phyloP scores from a whole-genome alignment of 1,139 yeast genomes.

The Yamadazyma pseudoaaseri region DNA sequence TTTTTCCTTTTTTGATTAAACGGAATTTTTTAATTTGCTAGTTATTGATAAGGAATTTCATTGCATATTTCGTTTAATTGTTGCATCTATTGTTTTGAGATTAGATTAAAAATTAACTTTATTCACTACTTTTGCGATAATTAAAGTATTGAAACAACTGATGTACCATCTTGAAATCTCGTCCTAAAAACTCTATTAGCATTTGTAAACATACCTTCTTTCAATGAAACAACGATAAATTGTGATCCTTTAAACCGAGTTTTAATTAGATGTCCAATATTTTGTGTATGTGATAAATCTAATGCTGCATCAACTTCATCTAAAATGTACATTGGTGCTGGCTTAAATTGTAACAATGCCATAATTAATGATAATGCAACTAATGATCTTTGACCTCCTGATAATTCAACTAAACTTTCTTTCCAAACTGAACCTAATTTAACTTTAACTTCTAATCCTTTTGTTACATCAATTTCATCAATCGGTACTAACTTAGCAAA shows the following conservation, averaged over 20 bases:
- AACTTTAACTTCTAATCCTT: constrained; percentile 90
- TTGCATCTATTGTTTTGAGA: not conserved
- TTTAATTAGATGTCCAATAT: constrained; percentile 93
- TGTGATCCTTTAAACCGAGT: constrained; percentile 95
- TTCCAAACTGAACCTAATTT: constrained; percentile 94
- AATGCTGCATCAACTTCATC: constrained; percentile 99
- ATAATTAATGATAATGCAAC: constrained; percentile 88
- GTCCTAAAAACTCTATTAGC: constrained; percentile 94
- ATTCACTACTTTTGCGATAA: not conserved
- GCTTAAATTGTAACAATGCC: constrained; percentile 90
- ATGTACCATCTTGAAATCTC: constrained; percentile 94
- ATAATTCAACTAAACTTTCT: constrained; percentile 88
- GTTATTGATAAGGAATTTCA: too few species aligned
- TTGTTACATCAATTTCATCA: constrained; percentile 77
- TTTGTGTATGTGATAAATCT: constrained; percentile 95
- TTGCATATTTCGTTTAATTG: not conserved
- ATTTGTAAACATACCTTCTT: constrained; percentile 97
- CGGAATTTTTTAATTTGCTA: too few species aligned
- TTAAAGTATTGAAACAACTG: constrained; percentile 66
- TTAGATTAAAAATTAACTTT: not conserved
- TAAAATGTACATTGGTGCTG: constrained; percentile 96
- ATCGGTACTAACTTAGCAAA: constrained; percentile 86
- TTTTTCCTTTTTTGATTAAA: too few species aligned
- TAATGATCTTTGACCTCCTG: constrained; percentile 96
- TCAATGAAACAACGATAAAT: constrained; percentile 92